Evolutionary conservation across 1,284 basidiomycete species (phyloP), one percentile per base, ranked within the genome.

Genomic region (Porogramme epimiltina): DNA sequence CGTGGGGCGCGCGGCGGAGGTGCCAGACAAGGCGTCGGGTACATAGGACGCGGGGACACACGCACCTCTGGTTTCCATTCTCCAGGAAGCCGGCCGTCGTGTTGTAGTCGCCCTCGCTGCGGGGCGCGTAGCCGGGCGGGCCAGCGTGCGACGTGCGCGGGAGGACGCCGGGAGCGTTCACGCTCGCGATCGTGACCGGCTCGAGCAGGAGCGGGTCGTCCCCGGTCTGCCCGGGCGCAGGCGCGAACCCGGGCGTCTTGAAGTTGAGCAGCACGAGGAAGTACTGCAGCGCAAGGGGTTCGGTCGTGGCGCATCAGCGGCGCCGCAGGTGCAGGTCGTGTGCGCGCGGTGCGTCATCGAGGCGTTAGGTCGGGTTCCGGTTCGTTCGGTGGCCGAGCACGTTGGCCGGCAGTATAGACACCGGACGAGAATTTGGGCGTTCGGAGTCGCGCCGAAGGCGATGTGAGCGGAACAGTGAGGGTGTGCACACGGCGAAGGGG

Each of bases 51-150:
- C 9, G 34, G 34, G 5, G 34, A 18, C 28, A 6, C n/a, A 47
- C 58, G 53, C 47, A 82, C 58, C 78, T 68, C 58, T 82, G 80
- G 61, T 83, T 82, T 18, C 81, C 80, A 56, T 80, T 82, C 62
- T 82, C 80, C 58, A 82, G 63, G 34, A 77, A 74, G 11, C 80
- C 80, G 31, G 80, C 66, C 8, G 76, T 73, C 33, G 72, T 76
- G 57, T 79, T 81, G 62, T 79, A 83, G 62, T 84, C 74, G 20
- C 69, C 71, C 39, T 66, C 70, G 33, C 69, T 62, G 16, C 71
- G 69, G 36, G 69, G 72, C 37, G 71, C 72, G 55, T 84, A 84
- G 22, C 77, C 78, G 13, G 80, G 81, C 3, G 82, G 82, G 3
- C 78, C 77, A 18, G 16, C 34, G 9, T 18, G n/a, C 56, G 76